These are phyloP conservation scores for Cinchona pubescens DNA, from an alignment of 257 asterid genomes.

Conservation along the genomic window DNA sequence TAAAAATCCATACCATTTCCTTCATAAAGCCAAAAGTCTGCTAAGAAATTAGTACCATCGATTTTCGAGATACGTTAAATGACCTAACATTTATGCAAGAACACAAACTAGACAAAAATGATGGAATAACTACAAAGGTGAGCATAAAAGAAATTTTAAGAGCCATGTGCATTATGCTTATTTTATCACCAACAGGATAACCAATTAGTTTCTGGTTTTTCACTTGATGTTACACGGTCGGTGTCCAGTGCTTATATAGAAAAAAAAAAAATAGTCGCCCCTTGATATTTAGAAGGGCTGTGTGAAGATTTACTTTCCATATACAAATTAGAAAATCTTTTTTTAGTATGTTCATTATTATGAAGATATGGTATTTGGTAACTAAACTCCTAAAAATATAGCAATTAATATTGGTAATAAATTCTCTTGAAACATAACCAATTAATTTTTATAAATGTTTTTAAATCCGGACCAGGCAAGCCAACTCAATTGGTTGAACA, in stretches of 20 bases:
- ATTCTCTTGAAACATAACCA: too few species aligned
- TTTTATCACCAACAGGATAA: background rate
- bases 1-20: too few species aligned
- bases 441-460: too few species aligned
- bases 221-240: background rate
- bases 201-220: background rate
- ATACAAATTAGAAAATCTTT: too few species aligned
- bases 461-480: too few species aligned
- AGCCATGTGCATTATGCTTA: background rate
- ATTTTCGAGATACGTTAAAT: background rate
- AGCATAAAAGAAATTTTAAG: background rate
- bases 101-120: background rate
- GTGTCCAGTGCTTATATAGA: background rate
- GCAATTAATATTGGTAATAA: too few species aligned
- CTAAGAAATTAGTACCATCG: slow-evolving; percentile 16
- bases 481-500: too few species aligned
- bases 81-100: background rate
- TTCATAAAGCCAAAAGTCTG: slow-evolving; percentile 34
- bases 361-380: too few species aligned
- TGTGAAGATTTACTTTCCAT: background rate
- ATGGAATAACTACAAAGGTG: background rate
- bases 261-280: background rate
- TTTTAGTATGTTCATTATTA: too few species aligned
- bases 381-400: too few species aligned
- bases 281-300: background rate